These are phyloP conservation scores for Sporisorium reilianum DNA, from an alignment of 1,284 basidiomycete species.

Conservation along the genomic window DNA sequence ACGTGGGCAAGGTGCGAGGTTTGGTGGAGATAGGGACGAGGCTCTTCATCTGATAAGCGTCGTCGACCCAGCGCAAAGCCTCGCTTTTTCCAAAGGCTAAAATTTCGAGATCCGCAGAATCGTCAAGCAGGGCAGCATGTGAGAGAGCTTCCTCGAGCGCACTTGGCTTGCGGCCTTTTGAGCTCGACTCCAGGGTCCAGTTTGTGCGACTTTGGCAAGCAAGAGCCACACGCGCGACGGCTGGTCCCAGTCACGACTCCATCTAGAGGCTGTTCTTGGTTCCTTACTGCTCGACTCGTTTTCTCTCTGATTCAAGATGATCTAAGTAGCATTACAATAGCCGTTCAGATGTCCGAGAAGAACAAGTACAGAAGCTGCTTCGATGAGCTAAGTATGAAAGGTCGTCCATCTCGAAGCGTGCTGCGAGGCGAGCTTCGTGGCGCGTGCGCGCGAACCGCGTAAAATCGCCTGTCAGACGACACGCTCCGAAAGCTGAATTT, in stretches of 20 bases:
- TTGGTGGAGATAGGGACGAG: background rate
- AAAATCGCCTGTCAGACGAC: slow-evolving; percentile 25
- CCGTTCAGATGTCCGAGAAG: too few species aligned
- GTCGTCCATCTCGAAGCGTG: background rate
- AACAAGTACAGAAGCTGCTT: background rate
- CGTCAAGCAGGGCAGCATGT: background rate
- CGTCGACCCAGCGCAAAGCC: background rate
- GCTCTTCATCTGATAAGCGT: background rate
- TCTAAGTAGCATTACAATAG: too few species aligned
- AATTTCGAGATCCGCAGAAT: background rate
- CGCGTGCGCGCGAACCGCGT: slow-evolving; percentile 12
- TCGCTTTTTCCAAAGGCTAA: background rate
- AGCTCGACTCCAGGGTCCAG: background rate
- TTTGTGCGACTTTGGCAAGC: too few species aligned
- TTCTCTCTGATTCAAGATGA: too few species aligned
- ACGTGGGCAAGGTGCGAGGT: background rate
- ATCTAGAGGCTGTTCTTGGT: too few species aligned
- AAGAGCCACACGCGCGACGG: too few species aligned
- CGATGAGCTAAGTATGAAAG: background rate
- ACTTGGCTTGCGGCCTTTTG: too few species aligned
- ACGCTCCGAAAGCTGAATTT: slow-evolving; percentile 3
- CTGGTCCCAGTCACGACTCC: too few species aligned
- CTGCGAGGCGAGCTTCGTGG: background rate
- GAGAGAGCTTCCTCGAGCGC: background rate
- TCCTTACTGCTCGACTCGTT: too few species aligned